Conservation (phyloP, 2,329 filamentous ascomycete genomes). For the Emmonsiellopsis sp. region DNA sequence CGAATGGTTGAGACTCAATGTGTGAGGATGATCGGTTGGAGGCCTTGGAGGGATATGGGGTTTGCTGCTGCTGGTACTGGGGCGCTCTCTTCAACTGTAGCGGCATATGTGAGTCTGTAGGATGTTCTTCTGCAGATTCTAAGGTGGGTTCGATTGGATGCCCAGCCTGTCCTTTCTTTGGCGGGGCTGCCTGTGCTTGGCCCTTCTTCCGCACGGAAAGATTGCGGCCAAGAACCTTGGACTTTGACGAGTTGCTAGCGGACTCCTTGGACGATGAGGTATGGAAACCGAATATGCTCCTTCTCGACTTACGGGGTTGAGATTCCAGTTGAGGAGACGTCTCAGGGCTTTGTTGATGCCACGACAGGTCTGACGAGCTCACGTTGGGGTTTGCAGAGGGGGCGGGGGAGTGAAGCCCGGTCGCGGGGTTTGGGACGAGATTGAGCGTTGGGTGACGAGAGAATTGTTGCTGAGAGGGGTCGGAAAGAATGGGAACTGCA, state of each 20-base stretch:
- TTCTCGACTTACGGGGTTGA: constrained; percentile 11
- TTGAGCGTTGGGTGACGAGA: constrained; percentile 7
- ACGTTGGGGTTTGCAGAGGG: constrained; percentile 2
- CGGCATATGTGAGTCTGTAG: constrained; percentile 8
- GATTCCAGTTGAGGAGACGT: constrained; percentile 9
- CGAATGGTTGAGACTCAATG: constrained; percentile 9
- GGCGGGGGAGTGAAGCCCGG: neutral
- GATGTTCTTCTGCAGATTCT: constrained; percentile 6
- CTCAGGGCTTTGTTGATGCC: constrained; percentile 8
- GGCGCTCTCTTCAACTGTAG: constrained; percentile 7
- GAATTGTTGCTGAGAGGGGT: neutral
- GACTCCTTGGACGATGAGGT: constrained; percentile 11
- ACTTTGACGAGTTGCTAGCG: constrained; percentile 3
- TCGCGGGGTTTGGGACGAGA: constrained; percentile 5
- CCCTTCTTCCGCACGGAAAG: constrained; percentile 20
- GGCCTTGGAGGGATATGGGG: constrained; percentile 11
- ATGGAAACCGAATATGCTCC: constrained; percentile 18
- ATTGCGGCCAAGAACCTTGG: constrained; percentile 16
- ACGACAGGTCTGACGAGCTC: constrained; percentile 6
- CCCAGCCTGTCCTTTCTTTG: constrained; percentile 2
- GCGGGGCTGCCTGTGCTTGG: constrained; percentile 6
- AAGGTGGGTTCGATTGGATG: constrained; percentile 7
- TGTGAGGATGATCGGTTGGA: constrained; percentile 13
- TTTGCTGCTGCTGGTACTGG: constrained; percentile 5
- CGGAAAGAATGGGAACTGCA: neutral